Evolutionary conservation across 306 rosid genomes (phyloP).

Genomic region (Quercus engelmannii): DNA sequence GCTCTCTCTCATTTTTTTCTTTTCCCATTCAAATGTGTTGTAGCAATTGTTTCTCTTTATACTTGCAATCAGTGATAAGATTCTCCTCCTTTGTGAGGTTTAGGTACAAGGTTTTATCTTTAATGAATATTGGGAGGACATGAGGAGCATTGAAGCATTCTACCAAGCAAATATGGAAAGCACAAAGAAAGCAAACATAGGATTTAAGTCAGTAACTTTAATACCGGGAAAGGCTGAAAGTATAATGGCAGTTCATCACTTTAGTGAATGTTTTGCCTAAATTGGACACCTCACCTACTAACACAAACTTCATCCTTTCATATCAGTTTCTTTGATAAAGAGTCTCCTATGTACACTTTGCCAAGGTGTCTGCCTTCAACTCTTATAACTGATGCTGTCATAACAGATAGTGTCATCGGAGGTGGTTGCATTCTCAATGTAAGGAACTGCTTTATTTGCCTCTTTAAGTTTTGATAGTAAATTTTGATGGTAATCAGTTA

Average conservation of each 20-base stretch:
- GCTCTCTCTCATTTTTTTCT: background rate
- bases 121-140: constrained; percentile 43
- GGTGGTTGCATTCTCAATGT: constrained; percentile 45
- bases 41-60: background rate
- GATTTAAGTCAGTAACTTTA: constrained; percentile 21
- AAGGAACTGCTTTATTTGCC: constrained; percentile 2
- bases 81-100: background rate
- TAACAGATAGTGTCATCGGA: constrained; percentile 38
- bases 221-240: constrained; percentile 9
- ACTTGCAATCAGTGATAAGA: background rate
- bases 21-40: background rate
- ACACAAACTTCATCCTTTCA: constrained; percentile 4
- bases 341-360: constrained; percentile 29
- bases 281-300: constrained; percentile 1
- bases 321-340: constrained; percentile 30
- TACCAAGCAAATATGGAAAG: constrained; percentile 37
- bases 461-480: background rate
- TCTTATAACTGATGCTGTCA: constrained; percentile 17
- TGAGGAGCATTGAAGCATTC: constrained; percentile 39
- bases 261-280: background rate
- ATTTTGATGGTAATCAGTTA: background rate
- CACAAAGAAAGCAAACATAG: constrained; percentile 21
- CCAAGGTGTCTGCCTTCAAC: constrained; percentile 39
- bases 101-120: constrained; percentile 32
- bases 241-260: background rate